These are phyloP conservation scores for Proliferodiscus dingleyae DNA, from an alignment of 2,329 filamentous ascomycete genomes.

Conservation along the genomic window DNA sequence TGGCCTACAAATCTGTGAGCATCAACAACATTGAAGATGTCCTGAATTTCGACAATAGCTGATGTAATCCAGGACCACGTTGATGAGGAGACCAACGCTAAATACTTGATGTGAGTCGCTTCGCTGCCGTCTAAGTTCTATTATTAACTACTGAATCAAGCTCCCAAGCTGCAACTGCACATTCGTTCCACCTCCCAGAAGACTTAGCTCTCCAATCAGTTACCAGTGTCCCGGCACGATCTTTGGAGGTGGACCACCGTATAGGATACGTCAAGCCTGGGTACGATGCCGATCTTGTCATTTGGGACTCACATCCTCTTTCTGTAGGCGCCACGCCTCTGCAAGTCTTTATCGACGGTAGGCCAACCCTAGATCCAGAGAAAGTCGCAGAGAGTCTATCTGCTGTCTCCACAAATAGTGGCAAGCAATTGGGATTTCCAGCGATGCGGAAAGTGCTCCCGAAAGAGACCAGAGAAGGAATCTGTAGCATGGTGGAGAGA, in stretches of 20 bases:
- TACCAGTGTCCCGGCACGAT: conserved; percentile 42
- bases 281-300: conserved; percentile 46
- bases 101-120: conserved; percentile 35
- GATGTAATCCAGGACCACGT: conserved; percentile 32
- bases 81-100: conserved; percentile 33
- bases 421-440: conserved; percentile 11
- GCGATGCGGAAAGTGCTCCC: conserved; percentile 24
- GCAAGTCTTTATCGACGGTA: conserved; percentile 45
- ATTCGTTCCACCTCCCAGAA: conserved; percentile 39
- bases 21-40: too few relatives aligned
- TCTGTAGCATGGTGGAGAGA: conserved; percentile 25
- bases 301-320: conserved; percentile 46
- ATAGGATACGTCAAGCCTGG: conserved; percentile 41
- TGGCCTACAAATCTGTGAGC: conserved; percentile 40
- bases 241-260: conserved; percentile 39
- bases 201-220: conserved; percentile 40
- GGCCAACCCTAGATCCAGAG: conserved; percentile 32
- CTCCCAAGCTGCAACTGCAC: conserved; percentile 37
- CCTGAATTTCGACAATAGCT: neutral
- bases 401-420: conserved; percentile 1
- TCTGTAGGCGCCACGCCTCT: conserved; percentile 40
- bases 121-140: neutral
- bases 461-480: conserved; percentile 21
- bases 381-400: conserved; percentile 30
- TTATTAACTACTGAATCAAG: conserved; percentile 13